Base-by-base conservation (phyloP, 306 rosid genomes). In the Vigna unguiculata region DNA sequence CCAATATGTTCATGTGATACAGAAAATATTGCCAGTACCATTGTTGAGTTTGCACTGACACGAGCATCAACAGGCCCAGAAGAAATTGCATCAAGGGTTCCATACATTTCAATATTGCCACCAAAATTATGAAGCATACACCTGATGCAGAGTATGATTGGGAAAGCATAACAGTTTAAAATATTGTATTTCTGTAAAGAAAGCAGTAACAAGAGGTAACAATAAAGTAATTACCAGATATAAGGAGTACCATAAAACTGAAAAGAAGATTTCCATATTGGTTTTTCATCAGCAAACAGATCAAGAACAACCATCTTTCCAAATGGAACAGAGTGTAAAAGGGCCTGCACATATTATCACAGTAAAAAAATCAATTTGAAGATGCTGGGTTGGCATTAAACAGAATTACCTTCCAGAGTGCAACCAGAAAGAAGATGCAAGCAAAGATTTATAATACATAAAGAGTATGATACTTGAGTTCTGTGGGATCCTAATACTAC, bases 241-340 rank as follows among this genome's bases (percentile, higher is more conserved):
- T 92, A 94, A 81, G 98, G 98, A 63, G 97, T 94, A 69, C 90
- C 90, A 75, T 92, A 92, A 83, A 94, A 94, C 81, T 94, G 98
- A 81, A 84, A 88, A 25, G 98, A 94, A 60, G 86, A 70, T 81
- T 78, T 83, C 98, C 98, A 94, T 79, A 92, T 78, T 60, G 98
- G 97, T 87, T 92, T 89, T 71, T 72, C 97, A n/a, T 94, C 98
- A 60, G 98, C 97, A 89, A 90, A 94, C 64, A 94, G 89, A 92
- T 94, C 97, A 78, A 94, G 96, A 80, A 94, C 97, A 76, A 94
- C 89, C 97, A 94, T 91, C 87, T 89, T 94, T 76, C 98, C 97
- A 77, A 67, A 76, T 51, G 98, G 95, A 65, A 94, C 95, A 24
- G 98, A 92, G 65, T 92, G 97, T 68, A 94, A 83, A 84, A 94